Conservation (phyloP, 257 asterid genomes). For the Leonotis leonurus region DNA sequence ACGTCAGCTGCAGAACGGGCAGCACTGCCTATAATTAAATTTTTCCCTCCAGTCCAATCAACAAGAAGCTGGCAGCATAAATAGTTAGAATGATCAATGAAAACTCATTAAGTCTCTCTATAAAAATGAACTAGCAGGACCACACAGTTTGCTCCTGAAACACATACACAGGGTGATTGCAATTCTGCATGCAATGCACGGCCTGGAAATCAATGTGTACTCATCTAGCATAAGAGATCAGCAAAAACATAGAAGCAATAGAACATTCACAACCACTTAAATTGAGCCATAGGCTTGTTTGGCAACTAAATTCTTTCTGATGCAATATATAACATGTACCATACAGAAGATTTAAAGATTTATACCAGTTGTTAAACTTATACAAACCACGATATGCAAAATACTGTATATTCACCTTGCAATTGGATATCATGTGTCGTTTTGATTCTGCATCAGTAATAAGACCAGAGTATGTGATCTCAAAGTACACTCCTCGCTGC, state of each 20-base stretch:
- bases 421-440: constrained; percentile 66
- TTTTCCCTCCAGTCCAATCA: constrained; percentile 90
- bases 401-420: constrained; percentile 46
- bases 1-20: constrained; percentile 71
- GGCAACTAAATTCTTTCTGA: background rate
- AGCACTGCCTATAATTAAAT: constrained; percentile 64
- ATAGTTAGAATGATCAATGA: constrained; percentile 7
- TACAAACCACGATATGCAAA: constrained; percentile 3
- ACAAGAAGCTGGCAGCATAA: constrained; percentile 63
- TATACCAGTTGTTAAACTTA: background rate
- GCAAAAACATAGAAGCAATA: background rate
- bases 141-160: background rate
- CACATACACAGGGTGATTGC: background rate
- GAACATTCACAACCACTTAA: background rate
- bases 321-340: background rate
- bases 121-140: background rate
- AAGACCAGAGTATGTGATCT: constrained; percentile 76
- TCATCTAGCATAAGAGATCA: background rate
- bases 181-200: background rate
- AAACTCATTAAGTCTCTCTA: constrained; percentile 1
- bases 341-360: background rate
- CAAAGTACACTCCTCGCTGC: constrained; percentile 92
- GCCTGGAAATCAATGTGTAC: background rate
- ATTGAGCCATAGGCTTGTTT: background rate
- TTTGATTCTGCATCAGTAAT: constrained; percentile 62